phyloP scores from a whole-genome alignment of 257 asterid species.

The Handroanthus guayacan region DNA sequence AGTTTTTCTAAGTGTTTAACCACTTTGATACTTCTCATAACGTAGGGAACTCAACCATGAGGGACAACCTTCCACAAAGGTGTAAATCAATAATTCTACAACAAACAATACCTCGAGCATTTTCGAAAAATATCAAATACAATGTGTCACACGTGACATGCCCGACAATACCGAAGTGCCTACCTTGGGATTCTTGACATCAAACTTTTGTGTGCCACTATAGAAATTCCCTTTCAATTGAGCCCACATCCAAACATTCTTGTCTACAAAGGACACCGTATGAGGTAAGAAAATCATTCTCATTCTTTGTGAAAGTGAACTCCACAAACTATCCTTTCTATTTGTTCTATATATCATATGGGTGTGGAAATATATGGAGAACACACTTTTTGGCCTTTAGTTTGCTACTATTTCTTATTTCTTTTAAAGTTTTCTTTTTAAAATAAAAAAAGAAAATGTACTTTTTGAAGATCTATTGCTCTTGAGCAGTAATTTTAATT shows the following conservation, averaged over 20 bases:
- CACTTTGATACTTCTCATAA: too few relatives aligned
- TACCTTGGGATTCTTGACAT: conserved; percentile 5
- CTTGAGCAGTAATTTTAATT: not conserved
- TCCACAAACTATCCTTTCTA: conserved; percentile 2
- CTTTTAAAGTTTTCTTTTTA: not conserved
- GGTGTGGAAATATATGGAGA: not conserved
- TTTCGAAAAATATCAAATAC: not conserved
- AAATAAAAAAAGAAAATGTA: not conserved
- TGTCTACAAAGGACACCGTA: not conserved
- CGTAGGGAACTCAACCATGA: not conserved
- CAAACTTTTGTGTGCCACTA: conserved; percentile 29
- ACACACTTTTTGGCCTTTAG: conserved; percentile 13
- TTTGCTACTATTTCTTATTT: not conserved
- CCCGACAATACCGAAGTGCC: conserved; percentile 26
- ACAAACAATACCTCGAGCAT: not conserved
- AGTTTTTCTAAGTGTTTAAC: too few relatives aligned
- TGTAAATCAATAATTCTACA: not conserved
- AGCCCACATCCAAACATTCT: conserved; percentile 19
- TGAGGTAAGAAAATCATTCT: conserved; percentile 31
- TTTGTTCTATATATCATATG: not conserved
- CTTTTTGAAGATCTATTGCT: not conserved
- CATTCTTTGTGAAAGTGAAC: conserved; percentile 25
- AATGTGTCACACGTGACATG: not conserved
- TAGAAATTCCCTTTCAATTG: not conserved
- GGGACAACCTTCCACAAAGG: not conserved